Evolutionary conservation across 2,329 filamentous ascomycete genomes (phyloP).

Genomic region (Ceratocystis albifundus): DNA sequence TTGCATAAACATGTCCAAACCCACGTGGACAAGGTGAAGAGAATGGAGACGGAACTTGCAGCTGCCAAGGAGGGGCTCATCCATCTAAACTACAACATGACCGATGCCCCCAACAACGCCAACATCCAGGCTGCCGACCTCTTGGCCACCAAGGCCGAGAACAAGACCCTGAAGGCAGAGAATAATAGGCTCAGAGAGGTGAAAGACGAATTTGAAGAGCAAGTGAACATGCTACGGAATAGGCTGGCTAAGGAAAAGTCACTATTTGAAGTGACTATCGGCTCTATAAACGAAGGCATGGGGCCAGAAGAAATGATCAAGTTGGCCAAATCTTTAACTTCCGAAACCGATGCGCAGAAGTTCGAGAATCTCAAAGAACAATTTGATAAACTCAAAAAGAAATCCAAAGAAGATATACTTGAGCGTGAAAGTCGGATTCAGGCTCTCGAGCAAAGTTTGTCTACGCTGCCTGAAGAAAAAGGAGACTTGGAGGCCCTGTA

Average conservation of each 20-base stretch:
- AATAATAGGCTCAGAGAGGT: fast-evolving
- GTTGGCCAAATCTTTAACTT: neutral
- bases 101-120: neutral
- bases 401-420: neutral
- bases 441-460: neutral
- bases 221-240: fast-evolving
- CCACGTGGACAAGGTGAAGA: neutral
- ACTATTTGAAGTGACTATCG: neutral
- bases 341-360: neutral
- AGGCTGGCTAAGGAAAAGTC: neutral
- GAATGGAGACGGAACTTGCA: neutral
- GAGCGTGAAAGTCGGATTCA: neutral
- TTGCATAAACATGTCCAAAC: neutral
- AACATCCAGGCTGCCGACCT: neutral
- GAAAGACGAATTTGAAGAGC: neutral
- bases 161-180: neutral
- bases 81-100: neutral
- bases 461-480: neutral
- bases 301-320: neutral
- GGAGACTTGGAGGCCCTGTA: neutral
- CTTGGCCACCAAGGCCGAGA: neutral
- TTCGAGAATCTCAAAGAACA: neutral
- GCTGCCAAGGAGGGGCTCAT: neutral
- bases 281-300: neutral
- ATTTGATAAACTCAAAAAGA: neutral